Evolutionary conservation across 1,284 basidiomycete genomes (phyloP).

Genomic region (Pseudozyma hubeiensis): DNA sequence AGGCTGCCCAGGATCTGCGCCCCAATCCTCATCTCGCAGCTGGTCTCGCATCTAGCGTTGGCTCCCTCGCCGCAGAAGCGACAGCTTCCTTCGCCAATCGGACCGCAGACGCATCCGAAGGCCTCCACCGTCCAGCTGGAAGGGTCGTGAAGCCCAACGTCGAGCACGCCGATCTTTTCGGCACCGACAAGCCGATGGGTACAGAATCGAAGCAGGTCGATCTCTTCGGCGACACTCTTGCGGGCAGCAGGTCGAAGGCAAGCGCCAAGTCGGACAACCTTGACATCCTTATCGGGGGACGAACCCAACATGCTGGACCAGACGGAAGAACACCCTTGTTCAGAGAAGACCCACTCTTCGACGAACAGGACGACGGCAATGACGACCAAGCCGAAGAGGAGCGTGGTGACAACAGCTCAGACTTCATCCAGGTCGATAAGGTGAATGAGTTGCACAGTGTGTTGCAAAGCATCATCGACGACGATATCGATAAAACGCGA

Average conservation of each 20-base stretch:
- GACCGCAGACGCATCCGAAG: slow-evolving; percentile 5
- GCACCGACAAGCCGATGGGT: slow-evolving; percentile 33
- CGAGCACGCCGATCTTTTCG: slow-evolving; percentile 44
- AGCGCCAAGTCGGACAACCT: slow-evolving; percentile 50
- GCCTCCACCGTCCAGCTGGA: slow-evolving; percentile 12
- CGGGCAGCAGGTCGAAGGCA: slow-evolving; percentile 36
- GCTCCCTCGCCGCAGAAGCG: slow-evolving; percentile 28
- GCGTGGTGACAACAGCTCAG: slow-evolving; percentile 39
- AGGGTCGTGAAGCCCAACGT: slow-evolving; percentile 20
- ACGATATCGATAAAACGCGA: slow-evolving; percentile 58
- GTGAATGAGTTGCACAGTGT: slow-evolving; percentile 81
- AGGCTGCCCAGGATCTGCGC: slow-evolving; percentile 80
- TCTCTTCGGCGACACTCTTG: slow-evolving; percentile 43
- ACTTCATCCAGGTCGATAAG: slow-evolving; percentile 45
- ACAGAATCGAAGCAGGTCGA: slow-evolving; percentile 23
- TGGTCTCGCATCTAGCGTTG: slow-evolving; percentile 42
- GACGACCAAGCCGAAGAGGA: slow-evolving; percentile 19
- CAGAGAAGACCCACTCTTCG: slow-evolving; percentile 56
- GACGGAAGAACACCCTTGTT: slow-evolving; percentile 55
- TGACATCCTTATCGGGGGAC: slow-evolving; percentile 57
- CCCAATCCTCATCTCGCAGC: slow-evolving; percentile 69
- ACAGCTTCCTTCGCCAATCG: slow-evolving; percentile 1
- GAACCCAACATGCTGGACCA: slow-evolving; percentile 48
- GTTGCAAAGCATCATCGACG: slow-evolving; percentile 90
- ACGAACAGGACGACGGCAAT: slow-evolving; percentile 46